phyloP scores from a whole-genome alignment of 2,329 filamentous ascomycete genomes.

The Leptographium galeiforme region DNA sequence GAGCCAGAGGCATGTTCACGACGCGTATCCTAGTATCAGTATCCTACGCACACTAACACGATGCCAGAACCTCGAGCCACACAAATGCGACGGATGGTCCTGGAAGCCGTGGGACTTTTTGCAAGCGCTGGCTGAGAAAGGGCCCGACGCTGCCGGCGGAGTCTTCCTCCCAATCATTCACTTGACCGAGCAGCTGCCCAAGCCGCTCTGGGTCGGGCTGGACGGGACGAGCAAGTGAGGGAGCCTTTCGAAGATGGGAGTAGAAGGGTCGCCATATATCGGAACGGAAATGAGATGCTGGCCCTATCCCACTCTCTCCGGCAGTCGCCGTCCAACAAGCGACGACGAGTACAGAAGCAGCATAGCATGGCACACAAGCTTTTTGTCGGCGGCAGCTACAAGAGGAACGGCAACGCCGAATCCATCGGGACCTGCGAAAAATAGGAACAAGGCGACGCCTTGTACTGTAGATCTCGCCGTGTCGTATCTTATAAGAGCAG shows the following conservation, averaged over 20 bases:
- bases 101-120: conserved; percentile 35
- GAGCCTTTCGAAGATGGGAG: conserved; percentile 12
- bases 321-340: too few species aligned
- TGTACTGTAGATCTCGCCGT: too few species aligned
- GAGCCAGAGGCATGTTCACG: conserved; percentile 35
- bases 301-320: too few species aligned
- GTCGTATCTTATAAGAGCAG: too few species aligned
- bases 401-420: too few species aligned
- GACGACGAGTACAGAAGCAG: too few species aligned
- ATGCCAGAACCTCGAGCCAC: conserved; percentile 28
- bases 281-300: too few species aligned
- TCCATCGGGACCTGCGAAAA: too few species aligned
- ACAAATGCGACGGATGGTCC: conserved; percentile 37
- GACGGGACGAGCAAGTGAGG: not conserved
- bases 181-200: conserved; percentile 16
- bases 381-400: too few species aligned
- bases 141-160: conserved; percentile 17
- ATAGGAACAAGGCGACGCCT: too few species aligned
- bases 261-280: too few species aligned
- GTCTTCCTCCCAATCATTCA: conserved; percentile 27
- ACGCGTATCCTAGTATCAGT: not conserved
- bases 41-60: not conserved
- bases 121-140: conserved; percentile 16
- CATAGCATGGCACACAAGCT: too few species aligned
- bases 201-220: conserved; percentile 6